Percentiles rank a stretch among this genome's conserved stretches.
Evolutionary conservation across 2,329 filamentous ascomycete genomes (phyloP).

Genomic region (Pseudocercospora vitis): DNA sequence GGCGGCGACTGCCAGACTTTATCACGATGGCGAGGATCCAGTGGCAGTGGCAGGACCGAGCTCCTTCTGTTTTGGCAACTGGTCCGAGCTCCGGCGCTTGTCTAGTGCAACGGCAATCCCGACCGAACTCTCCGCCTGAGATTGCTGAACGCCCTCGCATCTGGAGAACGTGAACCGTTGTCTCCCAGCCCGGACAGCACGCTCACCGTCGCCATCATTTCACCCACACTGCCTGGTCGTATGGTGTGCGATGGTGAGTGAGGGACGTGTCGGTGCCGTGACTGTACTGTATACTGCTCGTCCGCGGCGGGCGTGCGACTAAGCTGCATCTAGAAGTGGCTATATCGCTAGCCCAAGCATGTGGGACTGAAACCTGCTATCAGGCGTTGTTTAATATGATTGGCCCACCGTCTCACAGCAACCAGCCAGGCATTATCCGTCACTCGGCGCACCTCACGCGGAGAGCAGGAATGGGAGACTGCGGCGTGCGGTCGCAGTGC

Average conservation of each 20-base stretch:
- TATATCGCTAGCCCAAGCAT: not conserved
- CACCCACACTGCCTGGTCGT: no score
- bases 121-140: not conserved
- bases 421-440: not conserved
- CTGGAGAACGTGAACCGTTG: no score
- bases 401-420: constrained; percentile 8
- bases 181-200: no score
- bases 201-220: no score
- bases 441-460: no score
- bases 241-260: not conserved
- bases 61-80: not conserved
- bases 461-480: no score
- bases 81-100: not conserved
- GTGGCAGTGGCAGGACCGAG: not conserved
- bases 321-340: not conserved
- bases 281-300: not conserved
- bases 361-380: no score
- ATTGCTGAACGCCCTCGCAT: not conserved
- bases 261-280: not conserved
- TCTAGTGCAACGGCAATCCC: constrained; percentile 1
- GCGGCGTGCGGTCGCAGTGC: no score
- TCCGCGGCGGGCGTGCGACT: not conserved
- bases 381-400: not conserved
- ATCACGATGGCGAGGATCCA: not conserved
- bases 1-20: constrained; percentile 2